Percentiles rank a stretch among this genome's conserved stretches.
Evolutionary conservation across 140 eudicot genomes (phyloP).

Genomic region (Stevia rebaudiana): DNA sequence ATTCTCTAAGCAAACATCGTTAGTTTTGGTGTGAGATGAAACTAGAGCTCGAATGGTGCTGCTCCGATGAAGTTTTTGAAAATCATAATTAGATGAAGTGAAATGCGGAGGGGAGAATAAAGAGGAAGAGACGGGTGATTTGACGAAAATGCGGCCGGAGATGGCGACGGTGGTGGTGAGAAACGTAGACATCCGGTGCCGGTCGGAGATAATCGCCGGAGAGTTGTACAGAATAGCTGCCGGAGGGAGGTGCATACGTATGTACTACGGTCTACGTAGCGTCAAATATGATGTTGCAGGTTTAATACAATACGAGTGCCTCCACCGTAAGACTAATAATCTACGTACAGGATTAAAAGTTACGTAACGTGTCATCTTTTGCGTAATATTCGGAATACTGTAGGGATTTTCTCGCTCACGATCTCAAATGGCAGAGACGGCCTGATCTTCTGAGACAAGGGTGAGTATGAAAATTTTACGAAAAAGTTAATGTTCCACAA

Average conservation of each 20-base stretch:
- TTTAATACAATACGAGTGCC: background rate
- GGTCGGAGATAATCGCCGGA: constrained; percentile 16
- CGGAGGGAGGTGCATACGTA: background rate
- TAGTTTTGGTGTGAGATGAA: constrained; percentile 30
- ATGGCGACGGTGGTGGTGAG: constrained; percentile 31
- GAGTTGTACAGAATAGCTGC: background rate
- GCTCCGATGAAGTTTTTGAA: constrained; percentile 7
- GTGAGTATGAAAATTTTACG: no score
- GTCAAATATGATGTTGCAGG: background rate
- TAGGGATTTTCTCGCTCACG: background rate
- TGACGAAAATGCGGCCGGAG: constrained; percentile 27
- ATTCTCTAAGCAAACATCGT: constrained; percentile 20
- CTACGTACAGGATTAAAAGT: background rate
- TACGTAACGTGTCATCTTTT: background rate
- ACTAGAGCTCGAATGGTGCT: constrained; percentile 21
- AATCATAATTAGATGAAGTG: constrained; percentile 3
- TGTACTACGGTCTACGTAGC: no score
- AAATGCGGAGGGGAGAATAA: constrained; percentile 14
- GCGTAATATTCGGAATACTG: background rate
- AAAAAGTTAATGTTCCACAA: no score
- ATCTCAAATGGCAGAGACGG: background rate
- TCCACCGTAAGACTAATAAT: background rate
- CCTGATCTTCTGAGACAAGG: background rate
- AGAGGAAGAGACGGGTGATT: constrained; percentile 13
- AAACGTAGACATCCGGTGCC: constrained; percentile 28